phyloP scores from a whole-genome alignment of 1,284 basidiomycete genomes.

The Vanrija sp. region DNA sequence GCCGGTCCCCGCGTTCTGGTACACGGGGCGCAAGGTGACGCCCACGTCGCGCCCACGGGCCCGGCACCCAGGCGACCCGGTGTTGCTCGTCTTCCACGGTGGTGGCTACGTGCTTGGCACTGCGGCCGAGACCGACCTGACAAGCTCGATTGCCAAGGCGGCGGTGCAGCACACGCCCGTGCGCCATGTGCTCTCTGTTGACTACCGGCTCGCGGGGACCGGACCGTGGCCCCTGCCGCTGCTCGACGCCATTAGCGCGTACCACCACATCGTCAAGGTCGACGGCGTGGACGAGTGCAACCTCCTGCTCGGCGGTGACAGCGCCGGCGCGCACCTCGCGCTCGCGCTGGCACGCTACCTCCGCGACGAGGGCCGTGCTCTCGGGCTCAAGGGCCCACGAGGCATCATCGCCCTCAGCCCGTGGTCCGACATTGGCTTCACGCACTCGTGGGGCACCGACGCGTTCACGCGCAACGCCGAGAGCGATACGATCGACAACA shows the following conservation, averaged over 20 bases:
- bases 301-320: slow-evolving; percentile 64
- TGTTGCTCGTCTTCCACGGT: slow-evolving; percentile 41
- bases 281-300: slow-evolving; percentile 55
- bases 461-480: slow-evolving; percentile 28
- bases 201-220: slow-evolving; percentile 35
- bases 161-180: slow-evolving; percentile 37
- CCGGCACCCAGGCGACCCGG: slow-evolving; percentile 29
- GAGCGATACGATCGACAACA: slow-evolving; percentile 40
- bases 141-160: slow-evolving; percentile 33
- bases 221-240: slow-evolving; percentile 61
- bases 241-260: slow-evolving; percentile 61
- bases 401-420: slow-evolving; percentile 59
- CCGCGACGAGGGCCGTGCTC: slow-evolving; percentile 27
- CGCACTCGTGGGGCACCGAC: slow-evolving; percentile 37
- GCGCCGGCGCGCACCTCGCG: slow-evolving; percentile 66
- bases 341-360: slow-evolving; percentile 51
- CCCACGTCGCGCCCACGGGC: slow-evolving; percentile 11
- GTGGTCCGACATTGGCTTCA: slow-evolving; percentile 56
- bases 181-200: slow-evolving; percentile 40
- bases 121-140: slow-evolving; percentile 39
- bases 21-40: slow-evolving; percentile 27
- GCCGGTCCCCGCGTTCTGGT: slow-evolving; percentile 41
- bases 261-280: slow-evolving; percentile 57
- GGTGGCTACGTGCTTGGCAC: slow-evolving; percentile 44
- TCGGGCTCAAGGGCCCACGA: slow-evolving; percentile 48